These are phyloP conservation scores for Aspergillus steynii DNA, from an alignment of 495 filamentous ascomycete genomes.

Conservation along the genomic window DNA sequence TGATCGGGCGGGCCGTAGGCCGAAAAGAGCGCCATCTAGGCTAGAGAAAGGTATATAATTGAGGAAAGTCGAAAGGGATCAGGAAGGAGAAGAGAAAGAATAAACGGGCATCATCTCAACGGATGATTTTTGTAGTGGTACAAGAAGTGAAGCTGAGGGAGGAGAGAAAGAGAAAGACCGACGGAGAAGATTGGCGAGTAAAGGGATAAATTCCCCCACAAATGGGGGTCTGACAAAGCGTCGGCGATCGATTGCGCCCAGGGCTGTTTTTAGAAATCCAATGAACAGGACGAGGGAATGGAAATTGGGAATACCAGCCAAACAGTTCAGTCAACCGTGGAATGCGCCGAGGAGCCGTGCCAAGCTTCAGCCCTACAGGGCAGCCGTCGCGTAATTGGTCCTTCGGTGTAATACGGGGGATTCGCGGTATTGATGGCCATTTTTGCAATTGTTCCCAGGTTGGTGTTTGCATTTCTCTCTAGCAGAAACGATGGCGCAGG, in stretches of 20 bases:
- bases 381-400: slow-evolving; percentile 1
- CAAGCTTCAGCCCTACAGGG: slow-evolving; percentile 27
- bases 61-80: not conserved
- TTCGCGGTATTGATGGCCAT: too few relatives aligned
- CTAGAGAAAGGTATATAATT: not conserved
- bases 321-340: not conserved
- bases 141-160: not conserved
- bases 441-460: too few relatives aligned
- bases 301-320: too few relatives aligned
- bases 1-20: slow-evolving; percentile 16
- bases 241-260: not conserved
- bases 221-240: not conserved
- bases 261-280: not conserved
- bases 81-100: not conserved
- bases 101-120: not conserved
- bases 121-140: not conserved
- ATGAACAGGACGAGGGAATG: not conserved
- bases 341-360: slow-evolving; percentile 7
- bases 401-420: not conserved
- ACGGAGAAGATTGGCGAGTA: not conserved
- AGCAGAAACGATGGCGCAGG: too few relatives aligned
- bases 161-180: not conserved
- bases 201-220: not conserved
- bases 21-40: slow-evolving; percentile 21
- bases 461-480: too few relatives aligned